Base-by-base conservation (phyloP, 2,329 filamentous ascomycete genomes). In the Pyrenophora tritici-repentis region DNA sequence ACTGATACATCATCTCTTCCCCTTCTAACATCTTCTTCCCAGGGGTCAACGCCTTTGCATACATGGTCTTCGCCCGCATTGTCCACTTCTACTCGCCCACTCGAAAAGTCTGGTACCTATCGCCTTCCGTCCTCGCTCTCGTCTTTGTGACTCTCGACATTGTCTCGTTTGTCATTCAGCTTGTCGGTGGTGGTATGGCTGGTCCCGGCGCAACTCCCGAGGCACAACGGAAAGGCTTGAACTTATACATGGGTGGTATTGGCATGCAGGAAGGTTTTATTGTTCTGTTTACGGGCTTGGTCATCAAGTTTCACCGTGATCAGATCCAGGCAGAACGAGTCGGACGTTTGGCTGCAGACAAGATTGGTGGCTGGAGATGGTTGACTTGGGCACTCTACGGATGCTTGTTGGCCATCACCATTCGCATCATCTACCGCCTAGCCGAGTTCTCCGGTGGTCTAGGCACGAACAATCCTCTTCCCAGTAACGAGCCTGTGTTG, bases 401-500 rank as follows among this genome's bases (percentile, higher is more conserved):
- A 8, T 67, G 65, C 2, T 62, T 81, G 32, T 48, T 59, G 1
- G 63, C 79, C 31, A 80, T 81, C 55, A 77, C 77, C 0, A 46
- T 62, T 36, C 81, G 84, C 34, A 48, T 52, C 22, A 18, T 52
- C 34, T 52, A 52, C 16, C 49, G 44, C 29, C 34, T 48, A 22
- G 44, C 39, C 45, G 83, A 86, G 65, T 86, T 81, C 59, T 75
- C 76, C 0, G 70, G 71, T 2, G 80, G 79, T 22, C 58, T 79
- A 31, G 66, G 66, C 39, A 12, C 48, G n/a, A 58, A 68, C 26
- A 81, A 79, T 61, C 70, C 73, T 0, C 71, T 82, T 24, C 75
- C 79, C 1, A 75, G 67, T 37, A 74, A 82, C 56, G 81, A 85
- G 62, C 75, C 63, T 4, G 85, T 81, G 60, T 74, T 79, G 32